A percentile compares a stretch with the other conserved stretches of the same genome.
Evolutionary conservation across 768 basidiomycete genomes (phyloP).

Genomic region (Lactifluus piperatus): DNA sequence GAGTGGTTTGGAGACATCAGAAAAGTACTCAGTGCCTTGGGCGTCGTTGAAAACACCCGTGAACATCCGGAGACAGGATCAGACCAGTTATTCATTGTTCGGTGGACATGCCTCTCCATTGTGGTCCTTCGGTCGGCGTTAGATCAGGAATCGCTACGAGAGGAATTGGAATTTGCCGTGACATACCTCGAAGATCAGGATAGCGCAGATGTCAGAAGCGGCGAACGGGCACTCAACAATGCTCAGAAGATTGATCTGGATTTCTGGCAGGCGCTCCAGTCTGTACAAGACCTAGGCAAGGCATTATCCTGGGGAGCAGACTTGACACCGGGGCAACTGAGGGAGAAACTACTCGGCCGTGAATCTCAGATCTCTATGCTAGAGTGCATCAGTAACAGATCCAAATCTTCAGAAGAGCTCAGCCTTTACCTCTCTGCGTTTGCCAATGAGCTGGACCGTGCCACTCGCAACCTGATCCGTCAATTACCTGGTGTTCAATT

Average conservation of each 20-base stretch:
- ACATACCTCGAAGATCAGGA: background rate
- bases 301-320: background rate
- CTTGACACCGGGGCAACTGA: background rate
- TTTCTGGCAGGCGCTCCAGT: background rate
- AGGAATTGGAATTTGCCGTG: background rate
- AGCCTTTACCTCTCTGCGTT: no score
- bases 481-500: background rate
- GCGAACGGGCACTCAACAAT: background rate
- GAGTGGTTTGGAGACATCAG: conserved; percentile 6
- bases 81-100: no score
- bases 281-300: background rate
- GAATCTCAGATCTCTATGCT: no score
- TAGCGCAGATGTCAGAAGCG: background rate
- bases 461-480: background rate
- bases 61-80: background rate
- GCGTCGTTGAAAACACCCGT: background rate
- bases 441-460: no score
- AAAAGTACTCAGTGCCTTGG: background rate
- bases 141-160: background rate
- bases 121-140: background rate
- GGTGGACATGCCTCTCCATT: no score
- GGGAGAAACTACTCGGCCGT: no score
- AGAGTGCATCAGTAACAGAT: no score
- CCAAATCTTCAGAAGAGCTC: no score
- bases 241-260: background rate